Conservation (phyloP, 2,329 filamentous ascomycete genomes). For the Trichoderma endophyticum region DNA sequence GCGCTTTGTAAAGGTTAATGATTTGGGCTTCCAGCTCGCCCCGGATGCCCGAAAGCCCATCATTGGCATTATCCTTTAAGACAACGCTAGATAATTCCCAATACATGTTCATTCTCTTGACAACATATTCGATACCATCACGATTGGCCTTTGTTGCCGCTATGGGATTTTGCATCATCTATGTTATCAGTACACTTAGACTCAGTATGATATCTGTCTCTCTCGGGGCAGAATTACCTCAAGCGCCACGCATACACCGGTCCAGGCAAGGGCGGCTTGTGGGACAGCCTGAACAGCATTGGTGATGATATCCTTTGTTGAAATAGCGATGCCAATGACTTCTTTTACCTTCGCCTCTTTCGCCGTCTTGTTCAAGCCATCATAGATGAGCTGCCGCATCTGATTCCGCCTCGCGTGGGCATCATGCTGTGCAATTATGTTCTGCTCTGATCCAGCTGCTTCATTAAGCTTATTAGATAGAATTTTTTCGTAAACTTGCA, state of each 20-base stretch:
- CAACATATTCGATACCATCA: slow-evolving; percentile 34
- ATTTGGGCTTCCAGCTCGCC: slow-evolving; percentile 28
- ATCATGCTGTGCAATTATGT: slow-evolving; percentile 10
- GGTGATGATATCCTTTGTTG: neutral
- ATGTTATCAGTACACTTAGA: slow-evolving; percentile 23
- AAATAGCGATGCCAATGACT: slow-evolving; percentile 23
- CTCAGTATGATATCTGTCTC: neutral
- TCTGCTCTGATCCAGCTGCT: neutral
- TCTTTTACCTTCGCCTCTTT: slow-evolving; percentile 27
- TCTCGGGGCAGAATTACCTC: slow-evolving; percentile 26
- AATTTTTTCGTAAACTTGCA: slow-evolving; percentile 25
- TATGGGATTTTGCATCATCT: slow-evolving; percentile 33
- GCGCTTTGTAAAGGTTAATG: slow-evolving; percentile 36
- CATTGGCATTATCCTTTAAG: slow-evolving; percentile 24
- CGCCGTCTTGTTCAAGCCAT: slow-evolving; percentile 29
- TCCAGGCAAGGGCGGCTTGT: slow-evolving; percentile 38
- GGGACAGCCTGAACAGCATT: slow-evolving; percentile 26
- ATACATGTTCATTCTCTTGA: slow-evolving; percentile 40
- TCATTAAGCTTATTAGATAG: slow-evolving; percentile 20
- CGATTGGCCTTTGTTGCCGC: slow-evolving; percentile 30
- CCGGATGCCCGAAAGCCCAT: slow-evolving; percentile 18
- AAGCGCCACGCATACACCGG: slow-evolving; percentile 33
- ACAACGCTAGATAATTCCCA: slow-evolving; percentile 31
- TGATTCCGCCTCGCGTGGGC: slow-evolving; percentile 21
- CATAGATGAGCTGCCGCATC: slow-evolving; percentile 31